Conservation (phyloP, 805 yeast species). For the Hanseniaspora nectarophila region DNA sequence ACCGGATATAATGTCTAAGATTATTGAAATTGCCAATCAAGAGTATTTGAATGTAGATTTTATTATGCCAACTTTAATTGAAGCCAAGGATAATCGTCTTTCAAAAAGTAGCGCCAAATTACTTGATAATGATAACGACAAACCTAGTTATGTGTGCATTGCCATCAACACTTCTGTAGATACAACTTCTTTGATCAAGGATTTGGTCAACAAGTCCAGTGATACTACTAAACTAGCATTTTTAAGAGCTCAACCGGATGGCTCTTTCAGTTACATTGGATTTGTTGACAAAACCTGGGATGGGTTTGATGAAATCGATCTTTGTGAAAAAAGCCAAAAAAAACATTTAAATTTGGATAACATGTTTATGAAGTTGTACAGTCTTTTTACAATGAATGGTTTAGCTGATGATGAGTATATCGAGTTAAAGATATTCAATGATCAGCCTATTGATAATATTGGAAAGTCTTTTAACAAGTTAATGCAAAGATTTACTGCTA, state of each 20-base stretch:
- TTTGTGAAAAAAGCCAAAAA: not conserved
- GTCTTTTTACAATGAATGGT: slow-evolving; percentile 6
- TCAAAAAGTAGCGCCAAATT: not conserved
- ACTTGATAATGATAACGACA: not conserved
- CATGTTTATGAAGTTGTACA: not conserved
- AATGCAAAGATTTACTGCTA: not conserved
- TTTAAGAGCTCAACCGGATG: slow-evolving; percentile 37
- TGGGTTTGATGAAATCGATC: slow-evolving; percentile 36
- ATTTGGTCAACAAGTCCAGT: slow-evolving; percentile 26
- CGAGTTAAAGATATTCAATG: slow-evolving; percentile 5
- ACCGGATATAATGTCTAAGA: not conserved
- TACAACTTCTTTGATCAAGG: slow-evolving; percentile 23
- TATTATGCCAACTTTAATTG: not conserved
- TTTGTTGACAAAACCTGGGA: slow-evolving; percentile 36
- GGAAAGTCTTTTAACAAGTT: not conserved
- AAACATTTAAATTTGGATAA: not conserved
- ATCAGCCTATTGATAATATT: not conserved
- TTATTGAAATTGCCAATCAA: not conserved
- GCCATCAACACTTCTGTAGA: slow-evolving; percentile 20
- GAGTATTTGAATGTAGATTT: slow-evolving; percentile 2
- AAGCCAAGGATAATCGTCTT: not conserved
- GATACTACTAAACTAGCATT: slow-evolving; percentile 37
- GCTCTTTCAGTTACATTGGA: slow-evolving; percentile 33
- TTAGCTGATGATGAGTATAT: not conserved
- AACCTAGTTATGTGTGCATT: not conserved